Base-by-base conservation (phyloP, 2,329 filamentous ascomycete genomes). In the Dothideomycetes sp. region DNA sequence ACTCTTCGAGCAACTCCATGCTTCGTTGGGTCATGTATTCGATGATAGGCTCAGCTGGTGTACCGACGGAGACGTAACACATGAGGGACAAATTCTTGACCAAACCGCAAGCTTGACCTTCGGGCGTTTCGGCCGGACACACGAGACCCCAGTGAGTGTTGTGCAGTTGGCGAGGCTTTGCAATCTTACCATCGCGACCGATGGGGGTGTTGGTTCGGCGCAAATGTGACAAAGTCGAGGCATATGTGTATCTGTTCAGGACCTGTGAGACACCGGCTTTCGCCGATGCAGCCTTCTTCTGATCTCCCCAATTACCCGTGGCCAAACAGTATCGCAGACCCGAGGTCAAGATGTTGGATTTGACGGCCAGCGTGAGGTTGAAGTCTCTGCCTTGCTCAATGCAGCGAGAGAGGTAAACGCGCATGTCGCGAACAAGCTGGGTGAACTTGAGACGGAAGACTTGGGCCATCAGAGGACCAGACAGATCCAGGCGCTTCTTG, bases 131-230 rank as follows among this genome's bases (percentile, higher is more conserved):
- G 20, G 91, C 89, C 20, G 91, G 91, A 62, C 91, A 98, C 13
- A 98, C 89, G 53, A 96, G 69, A 48, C 91, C 91, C 91, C 91
- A 98, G 59, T 98, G 91, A 5, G 89, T 96, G 63, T 96, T 96
- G 70, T 98, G 91, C 49, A 98, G 74, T 65, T 98, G 93, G 45
- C 91, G 84, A 27, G 91, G 91, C 64, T 98, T 98, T 28, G 93
- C 93, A 51, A 98, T 83, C 64, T 98, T 98, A 51, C 91, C 93
- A 64, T 98, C 93, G 68, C 93, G 79, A 47, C 93, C 91, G 49
- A 98, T 94, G 1, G 91, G 91, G 0, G 93, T 98, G 62, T 98
- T 98, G 39, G 93, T 98, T 56, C 91, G 81, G 54, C 93, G 81
- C 64, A 98, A 74, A 80, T 98, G 93, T 13, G 91, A 98, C 30